Evolutionary conservation across 2,329 filamentous ascomycete genomes (phyloP).

Genomic region (Pyricularia pennisetigena): DNA sequence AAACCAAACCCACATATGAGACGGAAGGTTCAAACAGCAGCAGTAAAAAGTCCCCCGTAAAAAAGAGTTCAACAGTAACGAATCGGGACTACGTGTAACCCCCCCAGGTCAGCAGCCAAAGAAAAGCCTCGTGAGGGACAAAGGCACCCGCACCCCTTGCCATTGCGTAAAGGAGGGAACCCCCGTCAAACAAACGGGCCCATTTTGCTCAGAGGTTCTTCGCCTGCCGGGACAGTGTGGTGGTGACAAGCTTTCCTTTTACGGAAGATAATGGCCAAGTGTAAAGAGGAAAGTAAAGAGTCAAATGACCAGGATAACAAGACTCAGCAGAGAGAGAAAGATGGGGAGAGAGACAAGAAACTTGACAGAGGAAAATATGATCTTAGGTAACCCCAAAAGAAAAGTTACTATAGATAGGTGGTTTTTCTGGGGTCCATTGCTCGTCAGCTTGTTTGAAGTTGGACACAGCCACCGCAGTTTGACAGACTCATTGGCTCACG

Average conservation of each 20-base stretch:
- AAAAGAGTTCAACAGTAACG: not conserved
- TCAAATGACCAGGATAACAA: not conserved
- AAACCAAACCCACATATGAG: not conserved
- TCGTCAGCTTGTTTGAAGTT: slow-evolving; percentile 15
- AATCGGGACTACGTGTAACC: not conserved
- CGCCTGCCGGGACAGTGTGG: not conserved
- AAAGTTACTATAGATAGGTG: not conserved
- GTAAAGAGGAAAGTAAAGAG: not conserved
- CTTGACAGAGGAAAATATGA: not conserved
- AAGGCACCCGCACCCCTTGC: not conserved
- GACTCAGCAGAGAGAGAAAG: not conserved
- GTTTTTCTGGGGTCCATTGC: slow-evolving; percentile 1
- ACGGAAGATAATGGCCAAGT: not conserved
- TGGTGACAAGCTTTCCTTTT: not conserved
- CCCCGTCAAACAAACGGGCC: not conserved
- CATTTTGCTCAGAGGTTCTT: not conserved
- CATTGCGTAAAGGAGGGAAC: not conserved
- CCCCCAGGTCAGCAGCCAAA: not conserved
- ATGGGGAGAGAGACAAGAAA: not conserved
- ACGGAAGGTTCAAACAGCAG: not conserved
- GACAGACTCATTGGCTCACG: slow-evolving; percentile 6
- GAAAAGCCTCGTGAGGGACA: not conserved
- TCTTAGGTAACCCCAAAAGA: not conserved
- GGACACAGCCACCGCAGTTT: slow-evolving; percentile 8
- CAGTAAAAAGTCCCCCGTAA: not conserved